A percentile compares a stretch with the other conserved stretches of the same genome.
phyloP scores from a whole-genome alignment of 176 grass and related monocot genomes.

The Aechmea fasciata region DNA sequence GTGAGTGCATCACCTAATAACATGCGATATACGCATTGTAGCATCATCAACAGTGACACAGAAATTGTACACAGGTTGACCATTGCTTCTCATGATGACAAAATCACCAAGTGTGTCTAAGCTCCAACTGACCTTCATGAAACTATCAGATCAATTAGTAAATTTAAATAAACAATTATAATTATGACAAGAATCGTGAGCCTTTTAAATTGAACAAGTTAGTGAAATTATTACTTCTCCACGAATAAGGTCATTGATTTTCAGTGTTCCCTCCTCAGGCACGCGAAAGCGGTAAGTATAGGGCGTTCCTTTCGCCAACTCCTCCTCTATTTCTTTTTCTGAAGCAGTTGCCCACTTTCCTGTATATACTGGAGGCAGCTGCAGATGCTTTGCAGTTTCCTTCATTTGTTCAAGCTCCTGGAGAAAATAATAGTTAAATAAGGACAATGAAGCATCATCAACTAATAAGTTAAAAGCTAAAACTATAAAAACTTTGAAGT shows the following conservation, averaged over 20 bases:
- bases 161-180: not conserved
- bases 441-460: not conserved
- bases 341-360: slow-evolving; percentile 85
- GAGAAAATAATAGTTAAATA: not conserved
- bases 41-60: slow-evolving; percentile 98
- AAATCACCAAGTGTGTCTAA: slow-evolving; percentile 90
- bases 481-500: too few species aligned
- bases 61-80: slow-evolving; percentile 98
- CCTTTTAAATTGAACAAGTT: not conserved
- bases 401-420: slow-evolving; percentile 99
- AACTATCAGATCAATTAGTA: slow-evolving; percentile 56
- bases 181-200: too few species aligned
- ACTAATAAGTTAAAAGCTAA: not conserved
- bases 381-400: slow-evolving; percentile 63
- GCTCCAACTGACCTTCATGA: slow-evolving; percentile 96
- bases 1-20: slow-evolving; percentile 50
- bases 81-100: slow-evolving; percentile 99
- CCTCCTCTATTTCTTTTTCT: slow-evolving; percentile 58
- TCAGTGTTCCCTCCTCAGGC: slow-evolving; percentile 70
- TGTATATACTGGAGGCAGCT: slow-evolving; percentile 85
- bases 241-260: slow-evolving; percentile 90
- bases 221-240: slow-evolving; percentile 53
- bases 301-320: slow-evolving; percentile 73
- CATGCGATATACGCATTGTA: slow-evolving; percentile 86
- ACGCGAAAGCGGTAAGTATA: slow-evolving; percentile 92